phyloP scores from a whole-genome alignment of 2,329 filamentous ascomycete genomes.

The Fusarium transvaalense region DNA sequence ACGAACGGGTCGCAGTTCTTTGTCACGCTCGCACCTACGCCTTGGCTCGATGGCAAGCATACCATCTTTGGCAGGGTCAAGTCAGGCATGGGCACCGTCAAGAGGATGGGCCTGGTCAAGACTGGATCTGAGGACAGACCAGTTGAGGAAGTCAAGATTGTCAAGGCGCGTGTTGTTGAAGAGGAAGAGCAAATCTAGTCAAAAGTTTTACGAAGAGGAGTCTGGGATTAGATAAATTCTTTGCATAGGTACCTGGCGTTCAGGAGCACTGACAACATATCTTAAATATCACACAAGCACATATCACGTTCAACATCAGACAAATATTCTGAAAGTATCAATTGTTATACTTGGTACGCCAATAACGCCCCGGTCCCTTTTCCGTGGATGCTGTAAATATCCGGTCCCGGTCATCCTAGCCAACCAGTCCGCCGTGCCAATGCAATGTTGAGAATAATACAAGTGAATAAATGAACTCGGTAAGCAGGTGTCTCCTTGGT shows the following conservation, averaged over 20 bases:
- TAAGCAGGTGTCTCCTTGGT: constrained; percentile 26
- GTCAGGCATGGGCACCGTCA: constrained; percentile 83
- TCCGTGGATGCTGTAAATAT: constrained; percentile 48
- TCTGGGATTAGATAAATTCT: constrained; percentile 8
- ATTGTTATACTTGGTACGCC: constrained; percentile 46
- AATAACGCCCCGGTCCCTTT: constrained; percentile 49
- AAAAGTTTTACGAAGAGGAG: not conserved
- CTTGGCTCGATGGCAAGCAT: constrained; percentile 97
- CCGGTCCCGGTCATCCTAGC: constrained; percentile 46
- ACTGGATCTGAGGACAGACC: constrained; percentile 86
- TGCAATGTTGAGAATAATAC: constrained; percentile 49
- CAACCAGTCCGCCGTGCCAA: constrained; percentile 46
- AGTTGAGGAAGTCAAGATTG: constrained; percentile 83
- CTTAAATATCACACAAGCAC: constrained; percentile 10
- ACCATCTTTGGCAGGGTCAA: constrained; percentile 96
- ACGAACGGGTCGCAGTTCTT: constrained; percentile 98
- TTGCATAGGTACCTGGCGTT: constrained; percentile 39
- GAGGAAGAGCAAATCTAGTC: constrained; percentile 58
- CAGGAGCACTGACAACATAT: constrained; percentile 24
- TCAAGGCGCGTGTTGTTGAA: constrained; percentile 78
- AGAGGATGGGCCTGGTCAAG: constrained; percentile 88
- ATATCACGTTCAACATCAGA: constrained; percentile 11
- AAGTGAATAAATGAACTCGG: constrained; percentile 33
- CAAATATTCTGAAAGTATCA: constrained; percentile 34
- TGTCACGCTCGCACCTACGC: constrained; percentile 91